These are phyloP conservation scores for Darksidea phi DNA, from an alignment of 495 filamentous ascomycete species.

Conservation along the genomic window DNA sequence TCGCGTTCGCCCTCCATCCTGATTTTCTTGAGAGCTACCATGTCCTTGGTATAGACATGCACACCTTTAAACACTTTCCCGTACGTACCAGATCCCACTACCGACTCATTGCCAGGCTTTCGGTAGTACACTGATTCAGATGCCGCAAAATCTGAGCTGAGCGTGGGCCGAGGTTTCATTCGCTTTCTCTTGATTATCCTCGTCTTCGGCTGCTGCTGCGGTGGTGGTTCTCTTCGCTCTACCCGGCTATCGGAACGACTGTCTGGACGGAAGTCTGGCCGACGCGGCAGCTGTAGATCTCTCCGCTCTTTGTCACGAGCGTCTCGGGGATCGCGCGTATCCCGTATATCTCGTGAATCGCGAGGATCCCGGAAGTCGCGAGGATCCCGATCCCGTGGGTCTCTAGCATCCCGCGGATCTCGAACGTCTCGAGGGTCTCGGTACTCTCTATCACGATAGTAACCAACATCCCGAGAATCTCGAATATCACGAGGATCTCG, in stretches of 20 bases:
- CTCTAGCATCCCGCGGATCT: slow-evolving; percentile 20
- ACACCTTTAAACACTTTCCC: slow-evolving; percentile 98
- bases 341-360: slow-evolving; percentile 39
- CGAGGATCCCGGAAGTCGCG: slow-evolving; percentile 12
- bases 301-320: slow-evolving; percentile 25
- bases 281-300: slow-evolving; percentile 32
- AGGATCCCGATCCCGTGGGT: slow-evolving; percentile 4
- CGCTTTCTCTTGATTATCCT: slow-evolving; percentile 62
- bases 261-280: slow-evolving; percentile 36
- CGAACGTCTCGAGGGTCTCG: slow-evolving; percentile 16
- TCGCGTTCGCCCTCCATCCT: slow-evolving; percentile 96
- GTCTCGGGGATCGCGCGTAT: slow-evolving; percentile 49
- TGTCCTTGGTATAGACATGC: slow-evolving; percentile 86
- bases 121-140: slow-evolving; percentile 88
- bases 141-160: slow-evolving; percentile 66
- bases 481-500: slow-evolving; percentile 18
- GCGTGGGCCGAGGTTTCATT: slow-evolving; percentile 66
- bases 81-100: slow-evolving; percentile 89
- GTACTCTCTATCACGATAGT: slow-evolving; percentile 5
- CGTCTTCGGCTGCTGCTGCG: slow-evolving; percentile 53
- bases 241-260: slow-evolving; percentile 48
- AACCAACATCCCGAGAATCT: slow-evolving; percentile 3
- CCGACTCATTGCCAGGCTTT: slow-evolving; percentile 91
- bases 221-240: slow-evolving; percentile 38
- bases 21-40: slow-evolving; percentile 92